These are phyloP conservation scores for Wickerhamomyces hampshirensis DNA, from an alignment of 805 yeast species.

Conservation along the genomic window DNA sequence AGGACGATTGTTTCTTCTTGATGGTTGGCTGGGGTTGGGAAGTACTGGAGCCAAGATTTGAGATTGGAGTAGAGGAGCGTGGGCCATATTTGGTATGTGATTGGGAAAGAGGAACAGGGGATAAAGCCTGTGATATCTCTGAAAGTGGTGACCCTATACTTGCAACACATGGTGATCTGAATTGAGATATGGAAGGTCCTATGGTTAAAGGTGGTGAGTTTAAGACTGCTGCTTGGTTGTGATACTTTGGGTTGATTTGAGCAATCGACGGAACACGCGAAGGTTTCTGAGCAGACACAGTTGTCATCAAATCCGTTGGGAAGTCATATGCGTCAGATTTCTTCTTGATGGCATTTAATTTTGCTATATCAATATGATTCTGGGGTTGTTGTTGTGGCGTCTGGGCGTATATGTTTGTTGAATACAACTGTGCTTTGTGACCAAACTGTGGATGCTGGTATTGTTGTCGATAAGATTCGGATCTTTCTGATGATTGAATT, in stretches of 20 bases:
- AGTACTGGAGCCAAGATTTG: no score
- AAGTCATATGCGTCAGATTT: constrained; percentile 78
- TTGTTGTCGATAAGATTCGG: constrained; percentile 1
- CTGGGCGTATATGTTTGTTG: background rate
- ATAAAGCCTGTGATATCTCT: background rate
- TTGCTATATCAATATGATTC: constrained; percentile 22
- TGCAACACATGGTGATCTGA: background rate
- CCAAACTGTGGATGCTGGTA: constrained; percentile 1
- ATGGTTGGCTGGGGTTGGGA: constrained; percentile 11
- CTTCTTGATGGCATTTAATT: constrained; percentile 44
- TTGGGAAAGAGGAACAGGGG: background rate
- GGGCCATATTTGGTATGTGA: constrained; percentile 1
- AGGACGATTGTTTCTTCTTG: constrained; percentile 34
- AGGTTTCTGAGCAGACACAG: constrained; percentile 21
- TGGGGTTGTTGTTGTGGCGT: constrained; percentile 2
- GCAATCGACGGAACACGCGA: constrained; percentile 17
- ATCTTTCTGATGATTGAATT: background rate
- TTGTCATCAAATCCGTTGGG: constrained; percentile 50
- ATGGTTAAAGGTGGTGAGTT: constrained; percentile 1
- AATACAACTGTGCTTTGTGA: constrained; percentile 1
- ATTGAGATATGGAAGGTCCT: background rate
- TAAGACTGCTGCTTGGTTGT: constrained; percentile 2
- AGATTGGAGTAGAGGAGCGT: background rate
- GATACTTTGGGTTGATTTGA: constrained; percentile 9
- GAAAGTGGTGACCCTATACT: constrained; percentile 1